Conservation (phyloP, 2,329 filamentous ascomycete genomes). For the Cordyceps javanica region DNA sequence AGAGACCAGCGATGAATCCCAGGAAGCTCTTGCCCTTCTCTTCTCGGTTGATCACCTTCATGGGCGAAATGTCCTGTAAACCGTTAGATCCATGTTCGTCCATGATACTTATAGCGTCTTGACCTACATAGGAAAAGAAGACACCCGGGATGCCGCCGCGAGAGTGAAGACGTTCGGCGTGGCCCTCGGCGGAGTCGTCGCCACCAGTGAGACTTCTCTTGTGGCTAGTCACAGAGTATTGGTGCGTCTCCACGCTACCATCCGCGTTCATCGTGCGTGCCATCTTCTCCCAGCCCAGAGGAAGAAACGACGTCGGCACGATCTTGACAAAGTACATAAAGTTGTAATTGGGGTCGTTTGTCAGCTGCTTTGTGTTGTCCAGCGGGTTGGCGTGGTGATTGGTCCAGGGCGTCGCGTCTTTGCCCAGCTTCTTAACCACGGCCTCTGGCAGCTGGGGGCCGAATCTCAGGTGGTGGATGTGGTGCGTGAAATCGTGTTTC, state of each 20-base stretch:
- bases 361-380: conserved; percentile 71
- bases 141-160: conserved; percentile 91
- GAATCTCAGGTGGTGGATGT: conserved; percentile 83
- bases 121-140: conserved; percentile 92
- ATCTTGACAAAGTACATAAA: conserved; percentile 99
- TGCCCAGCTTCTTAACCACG: conserved; percentile 54
- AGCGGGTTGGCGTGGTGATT: conserved; percentile 91
- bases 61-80: conserved; percentile 85
- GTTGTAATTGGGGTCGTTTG: conserved; percentile 79
- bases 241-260: conserved; percentile 92
- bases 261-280: conserved; percentile 48
- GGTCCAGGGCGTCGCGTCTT: conserved; percentile 57
- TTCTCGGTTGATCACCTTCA: conserved; percentile 99
- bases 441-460: conserved; percentile 81
- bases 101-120: too few species aligned
- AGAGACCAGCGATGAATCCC: conserved; percentile 88
- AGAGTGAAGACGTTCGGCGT: conserved; percentile 86
- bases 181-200: conserved; percentile 77
- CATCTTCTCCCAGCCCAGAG: conserved; percentile 76
- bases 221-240: conserved; percentile 97
- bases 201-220: conserved; percentile 83
- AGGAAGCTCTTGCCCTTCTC: conserved; percentile 82
- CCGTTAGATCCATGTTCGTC: background rate
- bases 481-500: conserved; percentile 82
- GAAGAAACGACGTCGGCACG: conserved; percentile 89